Evolutionary conservation across 2,329 filamentous ascomycete genomes (phyloP).

Genomic region (Colletotrichum siamense): DNA sequence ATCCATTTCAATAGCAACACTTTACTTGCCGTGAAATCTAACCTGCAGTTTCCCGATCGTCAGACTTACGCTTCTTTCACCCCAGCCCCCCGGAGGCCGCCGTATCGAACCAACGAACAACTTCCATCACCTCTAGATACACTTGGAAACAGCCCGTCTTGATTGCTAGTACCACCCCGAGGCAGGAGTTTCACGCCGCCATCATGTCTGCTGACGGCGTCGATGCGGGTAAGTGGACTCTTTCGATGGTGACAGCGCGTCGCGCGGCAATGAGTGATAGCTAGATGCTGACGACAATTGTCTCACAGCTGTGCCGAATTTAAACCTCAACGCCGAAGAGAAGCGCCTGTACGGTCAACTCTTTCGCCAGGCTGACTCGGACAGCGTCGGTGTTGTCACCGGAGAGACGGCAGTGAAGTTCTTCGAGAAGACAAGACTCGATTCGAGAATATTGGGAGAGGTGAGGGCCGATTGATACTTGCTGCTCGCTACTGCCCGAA

Average conservation of each 20-base stretch:
- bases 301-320: constrained; percentile 63
- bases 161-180: background rate
- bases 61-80: background rate
- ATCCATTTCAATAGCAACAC: background rate
- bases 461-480: constrained; percentile 51
- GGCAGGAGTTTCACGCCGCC: background rate
- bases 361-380: constrained; percentile 90
- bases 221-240: constrained; percentile 14
- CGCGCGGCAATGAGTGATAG: background rate
- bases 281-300: constrained; percentile 15
- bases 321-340: constrained; percentile 90
- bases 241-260: background rate
- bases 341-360: constrained; percentile 93
- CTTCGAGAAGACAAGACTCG: constrained; percentile 93
- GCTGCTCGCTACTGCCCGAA: background rate
- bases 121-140: background rate
- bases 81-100: constrained; percentile 9
- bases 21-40: background rate
- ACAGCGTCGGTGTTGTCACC: constrained; percentile 90
- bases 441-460: constrained; percentile 86
- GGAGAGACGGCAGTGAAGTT: constrained; percentile 97
- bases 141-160: background rate
- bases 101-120: background rate
- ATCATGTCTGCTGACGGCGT: constrained; percentile 21
- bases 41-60: background rate